Evolutionary conservation across 306 rosid species (phyloP).

Genomic region (Delonix regia): DNA sequence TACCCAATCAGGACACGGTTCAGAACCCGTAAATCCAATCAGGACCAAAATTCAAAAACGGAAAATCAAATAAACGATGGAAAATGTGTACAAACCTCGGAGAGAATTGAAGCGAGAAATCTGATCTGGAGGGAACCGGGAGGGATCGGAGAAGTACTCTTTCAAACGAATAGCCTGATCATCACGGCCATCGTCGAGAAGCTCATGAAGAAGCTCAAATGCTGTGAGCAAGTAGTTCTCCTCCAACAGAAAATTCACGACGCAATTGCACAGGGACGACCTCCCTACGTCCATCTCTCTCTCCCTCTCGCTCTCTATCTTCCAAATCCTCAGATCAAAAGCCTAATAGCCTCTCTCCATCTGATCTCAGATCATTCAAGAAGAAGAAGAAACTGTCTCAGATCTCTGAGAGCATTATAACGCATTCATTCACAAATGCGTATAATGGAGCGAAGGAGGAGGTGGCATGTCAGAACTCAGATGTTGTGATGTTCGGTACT

Average conservation of each 20-base stretch:
- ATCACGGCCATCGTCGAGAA: constrained; percentile 87
- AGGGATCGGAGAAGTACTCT: constrained; percentile 72
- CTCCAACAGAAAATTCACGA: constrained; percentile 90
- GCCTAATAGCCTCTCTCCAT: constrained; percentile 3
- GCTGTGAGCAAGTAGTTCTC: constrained; percentile 93
- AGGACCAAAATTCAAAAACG: neutral
- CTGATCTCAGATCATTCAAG: constrained; percentile 48
- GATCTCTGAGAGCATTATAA: constrained; percentile 33
- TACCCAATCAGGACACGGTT: neutral
- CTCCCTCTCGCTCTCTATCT: constrained; percentile 18
- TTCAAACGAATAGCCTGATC: constrained; percentile 95
- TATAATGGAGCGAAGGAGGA: neutral
- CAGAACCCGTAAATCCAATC: neutral
- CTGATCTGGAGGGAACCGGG: constrained; percentile 83
- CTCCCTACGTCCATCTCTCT: constrained; percentile 79
- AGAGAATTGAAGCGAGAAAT: constrained; percentile 88
- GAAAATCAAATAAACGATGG: neutral
- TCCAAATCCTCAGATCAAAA: constrained; percentile 35
- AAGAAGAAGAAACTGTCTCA: neutral
- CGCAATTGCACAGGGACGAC: constrained; percentile 98
- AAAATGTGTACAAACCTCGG: constrained; percentile 50
- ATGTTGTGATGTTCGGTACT: neutral
- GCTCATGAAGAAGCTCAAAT: constrained; percentile 99
- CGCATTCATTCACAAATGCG: neutral
- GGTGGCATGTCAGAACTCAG: neutral